Percentiles rank a stretch among this genome's conserved stretches.
phyloP scores from a whole-genome alignment of 2,329 filamentous ascomycete species.

The Fonsecaea multimorphosa region DNA sequence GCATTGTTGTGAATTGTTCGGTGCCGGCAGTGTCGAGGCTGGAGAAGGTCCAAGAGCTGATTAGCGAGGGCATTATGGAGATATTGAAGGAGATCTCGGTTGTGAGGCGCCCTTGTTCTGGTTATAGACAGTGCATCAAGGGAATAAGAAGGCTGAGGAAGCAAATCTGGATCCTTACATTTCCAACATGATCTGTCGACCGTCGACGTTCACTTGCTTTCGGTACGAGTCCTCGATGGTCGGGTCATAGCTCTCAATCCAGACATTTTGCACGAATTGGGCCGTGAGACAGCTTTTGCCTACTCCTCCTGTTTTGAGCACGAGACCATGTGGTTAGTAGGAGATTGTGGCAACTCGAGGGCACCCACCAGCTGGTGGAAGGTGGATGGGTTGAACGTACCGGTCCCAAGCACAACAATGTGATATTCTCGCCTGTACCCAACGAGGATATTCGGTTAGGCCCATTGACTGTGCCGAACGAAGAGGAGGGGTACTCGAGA shows the following conservation, averaged over 20 bases:
- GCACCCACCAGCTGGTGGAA: slow-evolving; percentile 26
- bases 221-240: slow-evolving; percentile 88
- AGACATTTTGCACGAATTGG: slow-evolving; percentile 92
- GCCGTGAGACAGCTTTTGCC: slow-evolving; percentile 92
- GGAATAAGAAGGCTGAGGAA: slow-evolving; percentile 78
- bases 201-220: slow-evolving; percentile 88
- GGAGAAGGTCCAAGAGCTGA: slow-evolving; percentile 12
- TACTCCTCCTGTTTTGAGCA: slow-evolving; percentile 70
- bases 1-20: slow-evolving; percentile 74
- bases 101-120: slow-evolving; percentile 66
- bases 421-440: slow-evolving; percentile 74
- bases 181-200: slow-evolving; percentile 85
- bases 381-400: slow-evolving; percentile 52
- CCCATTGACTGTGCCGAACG: background rate
- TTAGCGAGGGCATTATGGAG: background rate
- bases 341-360: slow-evolving; percentile 2
- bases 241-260: slow-evolving; percentile 90
- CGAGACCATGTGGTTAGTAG: slow-evolving; percentile 19
- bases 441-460: slow-evolving; percentile 6
- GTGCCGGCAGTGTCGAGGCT: slow-evolving; percentile 89
- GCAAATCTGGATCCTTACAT: slow-evolving; percentile 66
- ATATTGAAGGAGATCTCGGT: slow-evolving; percentile 64
- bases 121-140: background rate
- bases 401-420: slow-evolving; percentile 81
- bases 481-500: background rate